Base-by-base conservation (phyloP, 208 protist genomes). In the Wallacemonas sp. region DNA sequence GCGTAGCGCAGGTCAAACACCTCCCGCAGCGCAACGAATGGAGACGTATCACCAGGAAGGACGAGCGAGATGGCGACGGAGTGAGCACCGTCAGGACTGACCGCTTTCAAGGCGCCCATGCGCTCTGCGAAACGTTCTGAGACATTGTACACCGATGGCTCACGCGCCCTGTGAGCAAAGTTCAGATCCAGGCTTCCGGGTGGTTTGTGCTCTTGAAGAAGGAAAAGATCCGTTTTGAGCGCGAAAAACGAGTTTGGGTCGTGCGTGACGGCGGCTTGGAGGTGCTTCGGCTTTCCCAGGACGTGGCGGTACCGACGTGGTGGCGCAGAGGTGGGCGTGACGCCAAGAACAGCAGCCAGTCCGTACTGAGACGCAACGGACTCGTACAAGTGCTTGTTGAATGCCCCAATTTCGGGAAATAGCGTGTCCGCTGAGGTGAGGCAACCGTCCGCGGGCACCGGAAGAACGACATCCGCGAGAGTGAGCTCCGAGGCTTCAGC, bases 111-210 rank as follows among this genome's bases (percentile, higher is more conserved):
- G 2, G 53, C 17, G 41, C 75, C 26, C 82, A 96, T 86, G 21
- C 76, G 77, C 63, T 90, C 82, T 8, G 72, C 65, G 69, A 94
- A 90, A 2, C 83, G 78, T 53, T 94, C 86, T 8, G 85, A 91
- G 11, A 91, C 75, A 59, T 96, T 96, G 66, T 84, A 91, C 2
- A 73, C 62, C n/a, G 76, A 84, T 1, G 90, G 90, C 70, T 94
- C 75, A 1, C 90, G 77, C 54, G 93, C 77, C 12, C 90, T 70
- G 24, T 61, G 34, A 3, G 62, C 36, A 41, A 80, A 87, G 34
- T 86, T 74, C 14, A 93, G 59, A 1, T 73, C 67, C 38, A 76
- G 68, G 8, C 61, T 63, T 2, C 80, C 72, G 0, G 72, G 64
- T 0, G 60, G 65, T 45, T 79, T 68, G 30, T 80, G 77, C 63